Percentiles rank a stretch among this genome's conserved stretches.
phyloP scores from a whole-genome alignment of 2,329 filamentous ascomycete species.

The Blumeria hordei region DNA sequence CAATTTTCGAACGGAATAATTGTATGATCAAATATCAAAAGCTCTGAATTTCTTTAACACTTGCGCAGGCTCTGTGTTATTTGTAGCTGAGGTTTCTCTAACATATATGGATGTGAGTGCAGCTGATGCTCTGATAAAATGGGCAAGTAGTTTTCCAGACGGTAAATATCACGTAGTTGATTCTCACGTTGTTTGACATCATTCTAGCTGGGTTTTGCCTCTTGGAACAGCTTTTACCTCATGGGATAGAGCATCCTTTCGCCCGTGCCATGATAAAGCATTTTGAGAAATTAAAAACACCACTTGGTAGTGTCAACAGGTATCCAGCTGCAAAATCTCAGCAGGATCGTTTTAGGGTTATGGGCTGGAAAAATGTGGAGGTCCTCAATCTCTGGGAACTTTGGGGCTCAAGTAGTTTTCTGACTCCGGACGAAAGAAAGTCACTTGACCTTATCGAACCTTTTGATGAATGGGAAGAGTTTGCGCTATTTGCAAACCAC shows the following conservation, averaged over 20 bases:
- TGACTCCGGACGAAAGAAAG: conserved; percentile 32
- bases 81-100: conserved; percentile 72
- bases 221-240: conserved; percentile 65
- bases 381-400: conserved; percentile 57
- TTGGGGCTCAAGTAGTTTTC: conserved; percentile 47
- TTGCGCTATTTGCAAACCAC: conserved; percentile 61
- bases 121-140: conserved; percentile 51
- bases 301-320: conserved; percentile 45
- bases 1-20: conserved; percentile 29
- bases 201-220: conserved; percentile 53
- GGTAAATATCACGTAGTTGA: conserved; percentile 21
- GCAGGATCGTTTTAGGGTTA: conserved; percentile 34
- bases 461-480: conserved; percentile 95
- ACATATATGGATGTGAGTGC: conserved; percentile 64
- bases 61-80: conserved; percentile 30
- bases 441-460: conserved; percentile 48
- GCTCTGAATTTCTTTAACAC: background rate
- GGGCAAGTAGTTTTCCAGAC: conserved; percentile 47
- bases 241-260: conserved; percentile 58
- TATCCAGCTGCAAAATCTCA: conserved; percentile 49
- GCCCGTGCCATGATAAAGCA: conserved; percentile 66
- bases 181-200: conserved; percentile 3
- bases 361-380: conserved; percentile 42
- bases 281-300: conserved; percentile 58
- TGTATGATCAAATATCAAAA: conserved; percentile 16